These are phyloP conservation scores for Phytophthora agathidicida DNA, from an alignment of 352 stramenopile species.

Conservation along the genomic window DNA sequence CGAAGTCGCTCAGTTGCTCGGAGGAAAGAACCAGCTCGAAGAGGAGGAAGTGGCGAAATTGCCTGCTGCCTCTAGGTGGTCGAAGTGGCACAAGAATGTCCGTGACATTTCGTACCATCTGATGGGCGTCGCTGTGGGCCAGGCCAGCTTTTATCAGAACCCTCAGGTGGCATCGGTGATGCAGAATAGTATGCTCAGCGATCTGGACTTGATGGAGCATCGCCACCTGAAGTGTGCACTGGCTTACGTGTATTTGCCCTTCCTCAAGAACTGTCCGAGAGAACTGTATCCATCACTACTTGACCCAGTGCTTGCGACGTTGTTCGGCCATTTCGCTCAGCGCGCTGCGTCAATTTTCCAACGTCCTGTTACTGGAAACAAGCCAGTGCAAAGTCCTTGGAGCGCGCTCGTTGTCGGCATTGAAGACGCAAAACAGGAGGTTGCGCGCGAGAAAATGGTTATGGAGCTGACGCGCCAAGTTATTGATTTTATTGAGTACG, in stretches of 20 bases:
- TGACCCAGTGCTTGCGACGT: slow-evolving; percentile 56
- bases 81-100: slow-evolving; percentile 85
- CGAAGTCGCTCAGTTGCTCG: slow-evolving; percentile 75
- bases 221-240: slow-evolving; percentile 71
- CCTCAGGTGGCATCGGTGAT: slow-evolving; percentile 51
- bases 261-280: slow-evolving; percentile 71
- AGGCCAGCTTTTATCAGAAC: slow-evolving; percentile 59
- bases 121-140: slow-evolving; percentile 60
- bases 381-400: slow-evolving; percentile 49
- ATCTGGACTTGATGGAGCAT: slow-evolving; percentile 75
- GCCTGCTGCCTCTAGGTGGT: slow-evolving; percentile 55
- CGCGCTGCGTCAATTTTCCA: slow-evolving; percentile 54
- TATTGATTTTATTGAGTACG: slow-evolving; percentile 74
- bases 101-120: slow-evolving; percentile 83
- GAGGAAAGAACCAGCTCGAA: slow-evolving; percentile 76
- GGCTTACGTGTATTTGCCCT: slow-evolving; percentile 75
- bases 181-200: slow-evolving; percentile 66
- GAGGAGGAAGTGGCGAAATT: slow-evolving; percentile 71
- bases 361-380: slow-evolving; percentile 18
- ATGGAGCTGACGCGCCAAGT: slow-evolving; percentile 72
- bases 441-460: slow-evolving; percentile 75
- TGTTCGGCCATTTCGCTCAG: slow-evolving; percentile 67
- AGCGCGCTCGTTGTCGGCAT: slow-evolving; percentile 62
- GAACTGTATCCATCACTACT: slow-evolving; percentile 65
- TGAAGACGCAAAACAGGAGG: slow-evolving; percentile 70